Conservation (phyloP, 345 rosid species). For the Ceriops tagal region DNA sequence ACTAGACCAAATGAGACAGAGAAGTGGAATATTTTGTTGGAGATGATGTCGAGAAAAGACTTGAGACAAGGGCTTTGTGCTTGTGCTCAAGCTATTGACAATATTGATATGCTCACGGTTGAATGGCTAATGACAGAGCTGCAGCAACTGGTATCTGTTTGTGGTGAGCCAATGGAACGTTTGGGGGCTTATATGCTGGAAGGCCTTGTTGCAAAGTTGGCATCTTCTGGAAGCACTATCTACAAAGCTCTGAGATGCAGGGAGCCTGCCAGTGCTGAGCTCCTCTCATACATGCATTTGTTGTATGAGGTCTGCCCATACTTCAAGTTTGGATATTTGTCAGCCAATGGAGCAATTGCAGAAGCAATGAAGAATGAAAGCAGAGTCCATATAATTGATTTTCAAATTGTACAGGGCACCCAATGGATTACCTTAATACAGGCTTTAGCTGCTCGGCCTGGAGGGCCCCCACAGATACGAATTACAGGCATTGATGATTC, state of each 20-base stretch:
- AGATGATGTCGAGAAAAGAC: conserved; percentile 62
- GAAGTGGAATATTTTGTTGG: conserved; percentile 41
- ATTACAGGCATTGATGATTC: conserved; percentile 89
- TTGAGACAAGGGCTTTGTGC: conserved; percentile 64
- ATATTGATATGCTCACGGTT: conserved; percentile 38
- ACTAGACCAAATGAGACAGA: conserved; percentile 31
- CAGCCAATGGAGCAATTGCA: conserved; percentile 95
- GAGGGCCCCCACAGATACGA: conserved; percentile 76
- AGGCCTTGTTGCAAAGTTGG: conserved; percentile 78
- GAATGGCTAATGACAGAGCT: conserved; percentile 67
- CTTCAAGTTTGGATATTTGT: conserved; percentile 90
- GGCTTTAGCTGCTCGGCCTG: conserved; percentile 81
- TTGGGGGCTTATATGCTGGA: conserved; percentile 89
- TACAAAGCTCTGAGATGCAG: conserved; percentile 80
- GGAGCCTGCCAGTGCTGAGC: conserved; percentile 73
- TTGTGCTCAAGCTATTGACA: conserved; percentile 77
- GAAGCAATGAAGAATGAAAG: conserved; percentile 81
- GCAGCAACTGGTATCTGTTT: conserved; percentile 77
- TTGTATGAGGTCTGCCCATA: conserved; percentile 89
- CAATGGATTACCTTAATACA: conserved; percentile 94
- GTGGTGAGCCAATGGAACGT: conserved; percentile 87
- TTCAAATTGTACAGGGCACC: conserved; percentile 73
- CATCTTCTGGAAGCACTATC: conserved; percentile 78
- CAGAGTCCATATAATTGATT: conserved; percentile 78
- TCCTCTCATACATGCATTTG: conserved; percentile 82